Evolutionary conservation across 225 moss, liverwort and hornwort species (phyloP).

Genomic region (Sphagnum contortum): DNA sequence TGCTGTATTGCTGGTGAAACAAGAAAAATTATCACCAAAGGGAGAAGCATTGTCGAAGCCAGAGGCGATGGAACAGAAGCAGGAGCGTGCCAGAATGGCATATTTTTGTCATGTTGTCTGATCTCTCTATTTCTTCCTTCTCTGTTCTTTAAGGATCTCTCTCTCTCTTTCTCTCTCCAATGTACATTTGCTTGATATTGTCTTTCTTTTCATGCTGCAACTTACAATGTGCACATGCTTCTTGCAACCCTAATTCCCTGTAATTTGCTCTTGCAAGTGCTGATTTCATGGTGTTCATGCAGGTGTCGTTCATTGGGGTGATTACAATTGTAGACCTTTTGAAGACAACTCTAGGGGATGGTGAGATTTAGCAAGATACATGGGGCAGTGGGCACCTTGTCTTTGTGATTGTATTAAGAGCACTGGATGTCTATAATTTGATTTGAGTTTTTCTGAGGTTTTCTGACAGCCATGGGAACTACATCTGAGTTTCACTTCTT

Average conservation of each 20-base stretch:
- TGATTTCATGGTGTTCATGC: background rate
- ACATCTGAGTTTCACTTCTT: background rate
- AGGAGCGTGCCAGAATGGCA: conserved; percentile 93
- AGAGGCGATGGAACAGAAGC: conserved; percentile 91
- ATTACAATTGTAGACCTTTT: conserved; percentile 97
- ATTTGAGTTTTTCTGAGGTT: background rate
- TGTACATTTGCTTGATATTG: background rate
- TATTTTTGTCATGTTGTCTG: conserved; percentile 1
- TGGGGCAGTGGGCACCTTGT: no score
- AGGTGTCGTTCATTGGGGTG: conserved; percentile 96
- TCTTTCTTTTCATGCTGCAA: background rate
- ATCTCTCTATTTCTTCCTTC: background rate
- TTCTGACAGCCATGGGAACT: background rate
- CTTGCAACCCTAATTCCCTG: no score
- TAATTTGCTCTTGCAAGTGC: no score
- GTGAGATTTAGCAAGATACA: conserved; percentile 16
- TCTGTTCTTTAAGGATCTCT: background rate
- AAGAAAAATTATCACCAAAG: no score
- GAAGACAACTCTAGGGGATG: conserved; percentile 95
- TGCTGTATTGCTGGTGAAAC: no score
- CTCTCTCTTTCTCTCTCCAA: background rate
- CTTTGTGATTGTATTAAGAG: no score
- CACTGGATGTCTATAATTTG: no score
- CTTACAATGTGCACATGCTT: background rate
- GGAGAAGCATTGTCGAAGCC: conserved; percentile 39